Evolutionary conservation across 768 basidiomycete species (phyloP), one percentile per base, ranked within the genome.

Genomic region (Candolleomyces eurysporus): DNA sequence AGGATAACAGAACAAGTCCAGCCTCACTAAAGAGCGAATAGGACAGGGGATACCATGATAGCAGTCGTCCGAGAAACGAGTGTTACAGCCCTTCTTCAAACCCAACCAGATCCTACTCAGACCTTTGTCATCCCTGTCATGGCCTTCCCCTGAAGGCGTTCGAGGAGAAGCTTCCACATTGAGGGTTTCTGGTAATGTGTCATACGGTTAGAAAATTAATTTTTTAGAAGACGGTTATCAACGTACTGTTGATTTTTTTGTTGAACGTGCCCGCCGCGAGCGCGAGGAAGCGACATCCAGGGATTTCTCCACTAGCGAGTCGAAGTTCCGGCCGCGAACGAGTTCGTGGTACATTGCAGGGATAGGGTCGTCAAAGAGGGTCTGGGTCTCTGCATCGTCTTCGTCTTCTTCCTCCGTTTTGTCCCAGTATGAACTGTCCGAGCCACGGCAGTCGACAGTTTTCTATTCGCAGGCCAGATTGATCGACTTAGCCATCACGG

Each of bases 311-410:
- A 13, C 42, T 13, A 13, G 11, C 42, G 42, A 43, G n/a, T 43
- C 42, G 11, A 43, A 13, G 39, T 36, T 39, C 39, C 32, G 53
- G 13, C 39, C 32, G 16, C 22, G 14, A 8, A 42, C 11, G 32
- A 31, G n/a, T n/a, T 16, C 40, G 9, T 14, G 32, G 53, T 55
- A 55, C 11, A 36, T 14, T 36, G 19, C 31, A 21, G 31, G 53
- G 13, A 55, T 17, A 14, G 53, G 53, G 39, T 39, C 53, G 5
- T 55, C 53, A 21, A 55, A 40, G 32, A 55, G 53, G 31, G 53
- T 55, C 32, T 55, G 53, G 10, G 53, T 55, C 32, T 55, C 53
- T 19, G 53, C 31, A 21, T 55, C 53, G 39, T 55, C 53, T 11
- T 55, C 53, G 17, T 16, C 32, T 22, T 55, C 31, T n/a, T 39